Base-by-base conservation (phyloP, 257 asterid species). In the Coffea canephora region DNA sequence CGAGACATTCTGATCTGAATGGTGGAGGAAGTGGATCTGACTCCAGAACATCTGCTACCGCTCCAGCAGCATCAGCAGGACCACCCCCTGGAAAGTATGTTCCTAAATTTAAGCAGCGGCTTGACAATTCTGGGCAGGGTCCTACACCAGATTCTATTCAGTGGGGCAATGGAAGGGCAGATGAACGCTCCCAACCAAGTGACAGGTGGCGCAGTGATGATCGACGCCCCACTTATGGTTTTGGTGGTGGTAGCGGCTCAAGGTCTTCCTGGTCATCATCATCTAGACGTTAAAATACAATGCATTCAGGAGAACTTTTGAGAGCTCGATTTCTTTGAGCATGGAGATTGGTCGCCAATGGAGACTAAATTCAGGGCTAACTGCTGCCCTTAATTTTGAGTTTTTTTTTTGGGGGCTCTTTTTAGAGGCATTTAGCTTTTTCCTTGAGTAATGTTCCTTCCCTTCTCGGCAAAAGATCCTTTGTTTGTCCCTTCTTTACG, bases 11-110 rank as follows among this genome's bases (percentile, higher is more conserved):
- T 43, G 76, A 34, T 14, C 79, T 64, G 36, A 15, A 6, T 55
- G 68, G 27, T 55, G 70, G 69, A 5, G 46, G 19, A 15, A 46
- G 13, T 70, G 79, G 67, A 65, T 18, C 74, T 27, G 83, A 50
- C 21, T 18, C 72, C 23, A 83, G 70, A 36, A 61, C 70, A 10
- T 39, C 43, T 39, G 49, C 76, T 11, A 64, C 79, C 15, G 70
- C 80, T 3, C 23, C 77, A 19, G 8, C 46, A 6, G 68, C 59
- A 1, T 39, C 76, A 13, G 23, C 81, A 0, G 76, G 79, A 8
- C 74, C 85, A 43, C n/a, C 85, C 36, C 6, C 79, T 49, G 79
- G 25, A 31, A 84, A 43, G 49, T 81, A 81, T 65, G 85, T 84
- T 21, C 85, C 83, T 13, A 75, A 25, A 65, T 75, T 69, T 70